A percentile compares a stretch with the other conserved stretches of the same genome.
These are phyloP conservation scores for Trichosporon asahii DNA, from an alignment of 1,284 basidiomycete species.

Conservation along the genomic window DNA sequence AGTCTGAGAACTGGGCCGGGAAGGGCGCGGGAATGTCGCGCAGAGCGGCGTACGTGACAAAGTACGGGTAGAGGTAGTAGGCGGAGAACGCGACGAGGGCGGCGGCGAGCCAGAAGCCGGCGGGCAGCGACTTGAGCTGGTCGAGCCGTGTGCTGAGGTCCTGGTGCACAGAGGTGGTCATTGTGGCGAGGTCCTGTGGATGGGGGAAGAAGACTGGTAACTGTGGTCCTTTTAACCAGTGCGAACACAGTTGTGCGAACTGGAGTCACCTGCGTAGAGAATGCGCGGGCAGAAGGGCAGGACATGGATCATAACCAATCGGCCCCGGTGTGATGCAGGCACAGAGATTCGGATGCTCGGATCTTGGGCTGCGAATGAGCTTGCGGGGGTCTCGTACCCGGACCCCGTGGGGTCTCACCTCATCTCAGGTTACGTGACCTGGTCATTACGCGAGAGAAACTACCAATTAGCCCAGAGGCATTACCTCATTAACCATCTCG, in stretches of 20 bases:
- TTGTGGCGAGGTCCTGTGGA: background rate
- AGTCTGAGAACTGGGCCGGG: constrained; percentile 68
- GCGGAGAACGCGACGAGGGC: constrained; percentile 10
- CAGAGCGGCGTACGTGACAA: constrained; percentile 18
- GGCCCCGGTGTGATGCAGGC: constrained; percentile 2
- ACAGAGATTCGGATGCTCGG: background rate
- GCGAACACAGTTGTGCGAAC: background rate
- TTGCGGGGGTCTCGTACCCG: constrained; percentile 4
- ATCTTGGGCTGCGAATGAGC: background rate
- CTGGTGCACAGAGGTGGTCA: background rate
- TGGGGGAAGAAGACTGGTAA: background rate
- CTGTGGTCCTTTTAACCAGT: background rate
- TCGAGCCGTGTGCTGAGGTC: constrained; percentile 1
- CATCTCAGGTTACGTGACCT: background rate
- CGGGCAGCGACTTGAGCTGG: background rate
- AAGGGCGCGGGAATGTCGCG: constrained; percentile 63
- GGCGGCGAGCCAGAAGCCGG: constrained; percentile 7
- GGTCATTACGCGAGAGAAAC: background rate
- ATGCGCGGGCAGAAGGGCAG: background rate
- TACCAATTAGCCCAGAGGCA: background rate
- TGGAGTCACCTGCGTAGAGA: background rate
- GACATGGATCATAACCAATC: background rate
- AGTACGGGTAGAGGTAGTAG: constrained; percentile 23
- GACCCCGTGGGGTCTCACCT: background rate
- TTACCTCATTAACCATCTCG: background rate